Base-by-base conservation (phyloP, 139 green algal genomes). In the Microglena sp. region DNA sequence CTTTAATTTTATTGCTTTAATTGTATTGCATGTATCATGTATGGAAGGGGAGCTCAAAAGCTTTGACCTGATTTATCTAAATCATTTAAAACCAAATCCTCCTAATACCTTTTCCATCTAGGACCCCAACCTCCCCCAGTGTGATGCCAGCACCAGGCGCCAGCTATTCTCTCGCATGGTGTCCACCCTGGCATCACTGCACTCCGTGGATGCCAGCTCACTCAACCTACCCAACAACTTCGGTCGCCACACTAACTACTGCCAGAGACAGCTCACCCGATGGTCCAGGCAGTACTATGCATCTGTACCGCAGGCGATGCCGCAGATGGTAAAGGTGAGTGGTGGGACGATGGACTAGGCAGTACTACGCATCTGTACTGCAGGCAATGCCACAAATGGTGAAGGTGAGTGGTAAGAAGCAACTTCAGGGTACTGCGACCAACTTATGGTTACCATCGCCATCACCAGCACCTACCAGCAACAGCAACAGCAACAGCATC, bases 241-340 rank as follows among this genome's bases (percentile, higher is more conserved):
- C 70, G 40, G 36, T 11, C 77, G 86, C 0, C 78, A 59, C n/a
- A n/a, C n/a, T n/a, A 35, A 18, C 24, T 66, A 61, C 62, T 69
- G 67, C 67, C 35, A 33, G 24, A 65, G 66, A 27, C 75, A 91
- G 77, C 80, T 93, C 8, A 66, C 68, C 58, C 77, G 85, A 29
- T 95, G 88, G 89, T 36, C 50, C 24, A 45, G 64, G 61, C 90
- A 97, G 79, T 96, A 93, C 76, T 28, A 33, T 4, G 73, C 79
- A 4, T 83, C 74, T 7, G 57, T 69, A 2, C 30, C 56, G 27
- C 26, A 32, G 4, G 43, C 67, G 31, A 60, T 79, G 50, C 71
- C 68, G 0, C 63, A 85, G 32, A 89, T 97, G 76, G 24, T n/a
- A n/a, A n/a, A n/a, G n/a, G n/a, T n/a, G n/a, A n/a, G n/a, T n/a